Evolutionary conservation across 164 flowering plant genomes (phyloP).

Genomic region (Cinnamomum chago): DNA sequence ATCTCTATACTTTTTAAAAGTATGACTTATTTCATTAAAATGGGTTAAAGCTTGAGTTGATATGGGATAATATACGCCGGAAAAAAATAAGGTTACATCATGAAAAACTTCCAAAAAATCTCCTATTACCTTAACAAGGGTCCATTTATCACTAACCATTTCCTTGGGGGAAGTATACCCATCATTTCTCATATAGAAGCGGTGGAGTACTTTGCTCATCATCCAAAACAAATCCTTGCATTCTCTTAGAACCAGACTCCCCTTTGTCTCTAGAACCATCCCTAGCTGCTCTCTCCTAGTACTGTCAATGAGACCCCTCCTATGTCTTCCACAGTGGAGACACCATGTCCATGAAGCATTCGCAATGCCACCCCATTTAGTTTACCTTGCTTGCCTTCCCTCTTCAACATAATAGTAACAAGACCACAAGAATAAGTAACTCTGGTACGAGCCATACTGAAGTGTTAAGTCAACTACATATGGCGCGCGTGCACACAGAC

Average conservation of each 20-base stretch:
- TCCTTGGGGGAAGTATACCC: constrained; percentile 56
- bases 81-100: too few relatives aligned
- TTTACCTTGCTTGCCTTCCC: constrained; percentile 49
- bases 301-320: constrained; percentile 25
- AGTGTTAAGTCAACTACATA: too few relatives aligned
- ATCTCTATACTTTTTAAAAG: too few relatives aligned
- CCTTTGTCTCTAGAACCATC: constrained; percentile 48
- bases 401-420: constrained; percentile 17
- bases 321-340: constrained; percentile 39
- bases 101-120: too few relatives aligned
- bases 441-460: too few relatives aligned
- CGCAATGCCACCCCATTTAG: constrained; percentile 54
- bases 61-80: too few relatives aligned
- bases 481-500: too few relatives aligned
- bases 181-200: constrained; percentile 52
- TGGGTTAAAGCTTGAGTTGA: too few relatives aligned
- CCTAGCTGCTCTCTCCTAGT: constrained; percentile 38
- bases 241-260: constrained; percentile 54
- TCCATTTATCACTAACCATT: constrained; percentile 34
- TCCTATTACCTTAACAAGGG: too few relatives aligned
- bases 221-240: constrained; percentile 89
- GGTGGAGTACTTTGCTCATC: constrained; percentile 59
- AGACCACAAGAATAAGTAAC: not conserved
- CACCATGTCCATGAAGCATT: too few relatives aligned
- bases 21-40: too few relatives aligned